phyloP scores from a whole-genome alignment of 345 rosid species.

The Citrus maxima region DNA sequence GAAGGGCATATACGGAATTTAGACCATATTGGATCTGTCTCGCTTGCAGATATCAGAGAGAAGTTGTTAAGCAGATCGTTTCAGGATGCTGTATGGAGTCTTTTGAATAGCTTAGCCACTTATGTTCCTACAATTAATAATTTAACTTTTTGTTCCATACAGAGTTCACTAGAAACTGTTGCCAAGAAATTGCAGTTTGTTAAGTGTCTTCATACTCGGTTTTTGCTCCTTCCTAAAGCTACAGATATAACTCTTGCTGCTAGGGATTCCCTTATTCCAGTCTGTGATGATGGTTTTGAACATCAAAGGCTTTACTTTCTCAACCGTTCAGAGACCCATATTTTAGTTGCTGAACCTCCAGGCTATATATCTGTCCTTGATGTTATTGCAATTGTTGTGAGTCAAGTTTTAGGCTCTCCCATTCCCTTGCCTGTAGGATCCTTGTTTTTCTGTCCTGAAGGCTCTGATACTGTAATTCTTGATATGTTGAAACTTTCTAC shows the following conservation, averaged over 20 bases:
- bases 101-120: conserved; percentile 38
- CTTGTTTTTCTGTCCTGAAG: conserved; percentile 71
- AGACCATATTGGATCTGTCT: conserved; percentile 59
- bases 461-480: conserved; percentile 63
- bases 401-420: conserved; percentile 78
- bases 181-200: conserved; percentile 76
- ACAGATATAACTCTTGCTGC: conserved; percentile 55
- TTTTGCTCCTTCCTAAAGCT: conserved; percentile 64
- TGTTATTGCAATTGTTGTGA: conserved; percentile 70
- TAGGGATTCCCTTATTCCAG: conserved; percentile 56
- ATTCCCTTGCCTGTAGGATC: conserved; percentile 67
- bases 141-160: conserved; percentile 41
- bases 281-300: conserved; percentile 54
- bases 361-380: conserved; percentile 64
- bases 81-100: conserved; percentile 64
- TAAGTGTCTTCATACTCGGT: conserved; percentile 59
- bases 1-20: conserved; percentile 47
- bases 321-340: conserved; percentile 44
- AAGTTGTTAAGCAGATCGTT: conserved; percentile 65
- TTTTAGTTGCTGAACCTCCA: conserved; percentile 88
- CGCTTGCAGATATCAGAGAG: conserved; percentile 42
- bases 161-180: conserved; percentile 47
- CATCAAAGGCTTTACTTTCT: conserved; percentile 68
- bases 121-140: conserved; percentile 28
- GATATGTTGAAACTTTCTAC: conserved; percentile 57